Base-by-base conservation (phyloP, 2,329 filamentous ascomycete genomes). In the Neophaeococcomyces mojaviensis region DNA sequence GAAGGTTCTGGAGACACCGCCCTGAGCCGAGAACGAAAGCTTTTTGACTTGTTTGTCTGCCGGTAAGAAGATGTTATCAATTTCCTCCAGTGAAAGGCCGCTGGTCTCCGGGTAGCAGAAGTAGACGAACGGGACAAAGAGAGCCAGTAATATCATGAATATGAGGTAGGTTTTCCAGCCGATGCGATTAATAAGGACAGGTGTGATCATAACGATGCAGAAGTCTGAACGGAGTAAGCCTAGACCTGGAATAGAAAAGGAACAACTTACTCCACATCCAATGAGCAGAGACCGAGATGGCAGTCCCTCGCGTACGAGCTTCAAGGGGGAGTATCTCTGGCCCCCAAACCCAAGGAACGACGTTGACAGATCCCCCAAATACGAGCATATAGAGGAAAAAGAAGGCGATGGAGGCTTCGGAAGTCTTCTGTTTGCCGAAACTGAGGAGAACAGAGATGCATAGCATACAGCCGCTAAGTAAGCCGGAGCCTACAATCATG, bases 321-420 rank as follows among this genome's bases (percentile, higher is more conserved):
- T 72, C 69, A 3, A 74, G 62, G 1, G 73, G 72, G 1, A 74
- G 57, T 34, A 76, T 72, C 51, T 76, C 70, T 0, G 71, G 69
- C 3, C 70, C 68, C 28, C 46, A 42, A 16, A 42, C 39, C 33
- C 33, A 28, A 6, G 24, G 24, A 28, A 28, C 24, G 5, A 28
- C 24, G 10, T 28, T 28, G 10, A 28, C 24, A 5, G 24, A 28
- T 6, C 24, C 24, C 10, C 24, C 24, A 28, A 28, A 28, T 28
- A 28, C 24, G 10, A 49, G 34, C 15, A 37, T 38, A 18, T 49
- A 43, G 12, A 66, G 68, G 57, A 74, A 73, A 60, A 73, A 73
- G 57, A 74, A 74, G 2, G 70, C 64, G 12, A 74, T 67, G 28
- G 69, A 70, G 0, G 69, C 71, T 13, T 64, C 64, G 0, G 68